Conservation (phyloP, 140 eudicot genomes). For the Stevia rebaudiana region DNA sequence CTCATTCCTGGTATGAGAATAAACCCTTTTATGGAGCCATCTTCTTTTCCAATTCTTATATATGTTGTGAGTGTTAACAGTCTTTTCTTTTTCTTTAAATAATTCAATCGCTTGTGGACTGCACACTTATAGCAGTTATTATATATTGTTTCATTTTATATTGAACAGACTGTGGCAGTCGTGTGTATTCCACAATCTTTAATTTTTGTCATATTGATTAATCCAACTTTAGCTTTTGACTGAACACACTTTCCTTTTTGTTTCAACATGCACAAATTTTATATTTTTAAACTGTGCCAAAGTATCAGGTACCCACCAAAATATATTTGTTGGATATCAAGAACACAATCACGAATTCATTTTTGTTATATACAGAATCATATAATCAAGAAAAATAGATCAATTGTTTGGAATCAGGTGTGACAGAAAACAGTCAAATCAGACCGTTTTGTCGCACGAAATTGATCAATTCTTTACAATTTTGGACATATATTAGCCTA, state of each 20-base stretch:
- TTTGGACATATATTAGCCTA: too few relatives aligned
- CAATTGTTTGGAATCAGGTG: too few relatives aligned
- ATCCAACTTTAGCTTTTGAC: not conserved
- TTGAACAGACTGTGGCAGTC: slow-evolving; percentile 13
- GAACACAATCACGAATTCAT: too few relatives aligned
- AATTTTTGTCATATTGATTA: not conserved
- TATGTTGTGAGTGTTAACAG: slow-evolving; percentile 21
- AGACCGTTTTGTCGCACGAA: too few relatives aligned
- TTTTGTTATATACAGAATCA: too few relatives aligned
- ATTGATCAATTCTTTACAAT: too few relatives aligned
- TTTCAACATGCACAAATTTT: not conserved
- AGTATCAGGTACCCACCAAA: not conserved
- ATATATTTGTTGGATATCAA: too few relatives aligned
- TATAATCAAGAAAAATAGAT: too few relatives aligned
- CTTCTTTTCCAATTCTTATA: not conserved
- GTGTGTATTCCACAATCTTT: slow-evolving; percentile 28
- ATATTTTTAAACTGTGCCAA: not conserved
- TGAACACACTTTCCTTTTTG: slow-evolving; percentile 1
- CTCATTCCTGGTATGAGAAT: not conserved
- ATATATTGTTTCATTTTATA: slow-evolving; percentile 7
- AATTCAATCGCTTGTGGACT: not conserved
- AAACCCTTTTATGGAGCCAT: not conserved
- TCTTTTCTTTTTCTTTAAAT: not conserved
- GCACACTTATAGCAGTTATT: not conserved
- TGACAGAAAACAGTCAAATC: not conserved